These are phyloP conservation scores for Nadsonia commutata DNA, from an alignment of 1,139 yeast genomes.

Conservation along the genomic window DNA sequence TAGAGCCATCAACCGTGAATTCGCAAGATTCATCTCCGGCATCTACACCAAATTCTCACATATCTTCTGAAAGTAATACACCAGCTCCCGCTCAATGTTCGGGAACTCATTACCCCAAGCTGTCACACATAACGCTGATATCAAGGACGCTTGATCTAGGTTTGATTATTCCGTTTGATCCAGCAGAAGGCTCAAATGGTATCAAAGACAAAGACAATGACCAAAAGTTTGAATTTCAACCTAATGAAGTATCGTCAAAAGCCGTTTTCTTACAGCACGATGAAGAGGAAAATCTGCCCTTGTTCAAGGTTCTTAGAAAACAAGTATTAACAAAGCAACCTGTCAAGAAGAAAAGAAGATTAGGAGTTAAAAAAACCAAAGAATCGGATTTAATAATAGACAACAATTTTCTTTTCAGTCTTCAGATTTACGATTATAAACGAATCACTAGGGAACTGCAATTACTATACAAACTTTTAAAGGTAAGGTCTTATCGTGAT, in stretches of 20 bases:
- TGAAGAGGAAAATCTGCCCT: not conserved
- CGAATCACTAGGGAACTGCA: not conserved
- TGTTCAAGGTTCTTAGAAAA: not conserved
- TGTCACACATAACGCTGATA: too few relatives aligned
- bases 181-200: too few relatives aligned
- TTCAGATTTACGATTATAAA: not conserved
- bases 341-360: not conserved
- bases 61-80: too few relatives aligned
- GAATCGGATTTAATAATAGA: not conserved
- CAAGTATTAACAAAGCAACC: not conserved
- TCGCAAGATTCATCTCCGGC: too few relatives aligned
- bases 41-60: too few relatives aligned
- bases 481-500: not conserved
- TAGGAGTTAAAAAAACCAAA: not conserved
- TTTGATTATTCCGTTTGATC: too few relatives aligned
- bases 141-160: too few relatives aligned
- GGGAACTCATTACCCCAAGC: too few relatives aligned
- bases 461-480: not conserved
- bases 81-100: too few relatives aligned
- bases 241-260: not conserved
- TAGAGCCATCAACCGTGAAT: too few relatives aligned
- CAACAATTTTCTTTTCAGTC: not conserved
- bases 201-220: too few relatives aligned
- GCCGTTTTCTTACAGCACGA: not conserved
- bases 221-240: too few relatives aligned